A percentile compares a stretch with the other conserved stretches of the same genome.
Evolutionary conservation across 352 stramenopile species (phyloP).

Genomic region (Globisporangium nunn): DNA sequence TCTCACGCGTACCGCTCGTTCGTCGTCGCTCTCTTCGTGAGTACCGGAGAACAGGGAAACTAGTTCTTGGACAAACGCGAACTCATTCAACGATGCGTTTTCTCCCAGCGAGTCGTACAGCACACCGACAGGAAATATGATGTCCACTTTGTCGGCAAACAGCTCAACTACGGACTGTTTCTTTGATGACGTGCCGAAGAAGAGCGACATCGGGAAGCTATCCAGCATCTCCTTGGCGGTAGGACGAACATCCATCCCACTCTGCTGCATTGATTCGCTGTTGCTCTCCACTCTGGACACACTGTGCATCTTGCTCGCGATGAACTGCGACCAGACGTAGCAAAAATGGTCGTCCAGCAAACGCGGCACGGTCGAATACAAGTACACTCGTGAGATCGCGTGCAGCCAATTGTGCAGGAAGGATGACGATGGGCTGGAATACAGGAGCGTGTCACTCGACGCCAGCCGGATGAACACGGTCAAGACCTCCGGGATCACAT

Average conservation of each 20-base stretch:
- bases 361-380: slow-evolving; percentile 28
- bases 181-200: neutral
- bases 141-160: slow-evolving; percentile 37
- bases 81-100: slow-evolving; percentile 3
- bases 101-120: slow-evolving; percentile 32
- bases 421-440: slow-evolving; percentile 22
- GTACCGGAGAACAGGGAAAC: neutral
- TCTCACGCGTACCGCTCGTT: slow-evolving; percentile 1
- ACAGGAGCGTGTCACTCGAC: slow-evolving; percentile 25
- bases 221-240: slow-evolving; percentile 23
- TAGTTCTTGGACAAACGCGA: slow-evolving; percentile 34
- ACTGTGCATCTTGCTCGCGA: slow-evolving; percentile 6
- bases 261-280: neutral
- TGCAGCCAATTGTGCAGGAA: slow-evolving; percentile 38
- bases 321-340: slow-evolving; percentile 37
- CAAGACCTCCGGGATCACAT: slow-evolving; percentile 45
- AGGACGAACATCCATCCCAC: neutral
- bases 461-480: slow-evolving; percentile 42
- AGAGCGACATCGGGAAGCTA: slow-evolving; percentile 27
- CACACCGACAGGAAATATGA: slow-evolving; percentile 37
- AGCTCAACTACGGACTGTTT: neutral
- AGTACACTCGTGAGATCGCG: slow-evolving; percentile 38
- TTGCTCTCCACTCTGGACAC: neutral
- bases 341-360: slow-evolving; percentile 68
- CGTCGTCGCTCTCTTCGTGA: neutral